Conservation (phyloP, 768 basidiomycete species). For the Mycena leptocephala region DNA sequence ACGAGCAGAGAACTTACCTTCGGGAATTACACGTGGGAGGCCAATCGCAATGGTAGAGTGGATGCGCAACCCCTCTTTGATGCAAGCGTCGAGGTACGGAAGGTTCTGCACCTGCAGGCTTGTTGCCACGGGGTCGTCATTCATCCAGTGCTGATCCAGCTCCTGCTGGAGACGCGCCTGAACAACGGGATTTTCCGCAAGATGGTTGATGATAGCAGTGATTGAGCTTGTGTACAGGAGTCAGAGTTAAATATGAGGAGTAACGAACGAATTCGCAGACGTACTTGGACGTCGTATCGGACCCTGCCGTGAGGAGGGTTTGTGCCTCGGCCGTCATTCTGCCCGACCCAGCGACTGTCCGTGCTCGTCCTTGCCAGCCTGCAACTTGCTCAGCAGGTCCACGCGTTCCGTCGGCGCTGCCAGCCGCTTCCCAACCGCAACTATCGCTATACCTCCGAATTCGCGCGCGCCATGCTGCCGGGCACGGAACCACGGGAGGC, state of each 20-base stretch:
- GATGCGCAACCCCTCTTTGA: slow-evolving; percentile 88
- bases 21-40: slow-evolving; percentile 86
- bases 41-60: slow-evolving; percentile 91
- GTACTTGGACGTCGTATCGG: slow-evolving; percentile 94
- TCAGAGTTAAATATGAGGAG: too few species aligned
- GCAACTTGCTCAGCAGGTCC: slow-evolving; percentile 88
- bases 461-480: slow-evolving; percentile 78
- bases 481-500: slow-evolving; percentile 82
- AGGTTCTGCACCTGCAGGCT: too few species aligned
- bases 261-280: slow-evolving; percentile 71
- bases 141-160: too few species aligned
- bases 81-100: slow-evolving; percentile 88
- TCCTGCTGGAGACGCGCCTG: too few species aligned
- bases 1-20: too few species aligned
- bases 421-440: slow-evolving; percentile 84
- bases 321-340: slow-evolving; percentile 93
- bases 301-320: slow-evolving; percentile 89
- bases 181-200: too few species aligned
- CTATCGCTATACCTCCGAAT: slow-evolving; percentile 85
- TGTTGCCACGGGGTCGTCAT: too few species aligned
- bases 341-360: slow-evolving; percentile 86
- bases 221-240: too few species aligned
- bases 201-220: too few species aligned
- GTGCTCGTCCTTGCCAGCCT: slow-evolving; percentile 80
- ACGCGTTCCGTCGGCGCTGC: slow-evolving; percentile 78